These are phyloP conservation scores for Phlebiopsis flavidoalba DNA, from an alignment of 768 basidiomycete species.

Conservation along the genomic window DNA sequence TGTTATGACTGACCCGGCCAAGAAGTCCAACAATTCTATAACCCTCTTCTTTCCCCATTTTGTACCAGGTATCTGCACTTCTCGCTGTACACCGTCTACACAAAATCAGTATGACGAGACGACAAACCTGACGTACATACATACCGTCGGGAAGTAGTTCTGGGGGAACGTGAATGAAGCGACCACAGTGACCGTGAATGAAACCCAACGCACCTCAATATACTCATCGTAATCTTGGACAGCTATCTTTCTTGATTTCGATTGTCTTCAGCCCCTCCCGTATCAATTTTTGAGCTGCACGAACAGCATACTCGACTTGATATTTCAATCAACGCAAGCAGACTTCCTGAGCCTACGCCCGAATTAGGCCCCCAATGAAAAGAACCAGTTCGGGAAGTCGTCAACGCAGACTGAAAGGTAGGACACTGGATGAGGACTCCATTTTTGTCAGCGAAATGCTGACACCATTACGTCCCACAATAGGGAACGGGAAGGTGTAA, in stretches of 20 bases:
- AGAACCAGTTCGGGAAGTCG: constrained; percentile 70
- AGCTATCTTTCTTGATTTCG: constrained; percentile 52
- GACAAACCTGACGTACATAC: constrained; percentile 6
- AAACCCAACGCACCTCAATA: constrained; percentile 37
- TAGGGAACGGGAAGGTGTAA: constrained; percentile 41
- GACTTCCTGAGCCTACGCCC: constrained; percentile 46
- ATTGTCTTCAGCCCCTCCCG: constrained; percentile 59
- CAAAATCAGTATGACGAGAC: not conserved
- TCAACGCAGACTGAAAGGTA: constrained; percentile 57
- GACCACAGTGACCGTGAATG: not conserved
- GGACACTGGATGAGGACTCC: constrained; percentile 47
- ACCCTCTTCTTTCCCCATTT: constrained; percentile 55
- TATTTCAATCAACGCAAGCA: constrained; percentile 52
- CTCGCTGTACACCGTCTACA: constrained; percentile 51
- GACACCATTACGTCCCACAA: constrained; percentile 49
- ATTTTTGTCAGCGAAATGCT: constrained; percentile 49
- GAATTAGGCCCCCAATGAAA: constrained; percentile 53
- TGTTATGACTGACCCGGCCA: constrained; percentile 47
- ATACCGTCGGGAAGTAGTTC: constrained; percentile 43
- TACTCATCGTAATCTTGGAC: constrained; percentile 59
- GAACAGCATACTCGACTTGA: constrained; percentile 52
- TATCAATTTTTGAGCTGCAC: constrained; percentile 54
- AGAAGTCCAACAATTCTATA: constrained; percentile 46
- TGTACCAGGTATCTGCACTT: constrained; percentile 65
- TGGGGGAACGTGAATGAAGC: constrained; percentile 14